These are phyloP conservation scores for Schwanniomyces pseudopolymorphus DNA, from an alignment of 805 yeast genomes.

Conservation along the genomic window DNA sequence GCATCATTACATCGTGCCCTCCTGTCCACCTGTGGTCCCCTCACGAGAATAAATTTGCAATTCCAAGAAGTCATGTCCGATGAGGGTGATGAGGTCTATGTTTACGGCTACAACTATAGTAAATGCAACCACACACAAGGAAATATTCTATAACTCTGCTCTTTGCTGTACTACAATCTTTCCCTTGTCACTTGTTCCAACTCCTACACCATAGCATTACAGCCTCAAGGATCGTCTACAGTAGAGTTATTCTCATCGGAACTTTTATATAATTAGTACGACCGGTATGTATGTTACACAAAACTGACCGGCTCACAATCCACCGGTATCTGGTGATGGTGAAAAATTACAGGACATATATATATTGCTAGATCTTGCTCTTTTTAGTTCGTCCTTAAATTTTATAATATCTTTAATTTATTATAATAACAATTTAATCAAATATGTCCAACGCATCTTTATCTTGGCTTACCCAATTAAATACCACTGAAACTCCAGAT, in stretches of 20 bases:
- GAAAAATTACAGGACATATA: neutral
- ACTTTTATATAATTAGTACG: too few species aligned
- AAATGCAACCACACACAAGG: too few species aligned
- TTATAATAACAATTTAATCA: neutral
- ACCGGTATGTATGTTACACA: constrained; percentile 2
- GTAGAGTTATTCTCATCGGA: too few species aligned
- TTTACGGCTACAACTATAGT: too few species aligned
- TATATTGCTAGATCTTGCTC: neutral
- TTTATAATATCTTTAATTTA: neutral
- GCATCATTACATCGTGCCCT: neutral
- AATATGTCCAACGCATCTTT: constrained; percentile 48
- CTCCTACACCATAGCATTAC: too few species aligned
- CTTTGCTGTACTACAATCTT: too few species aligned
- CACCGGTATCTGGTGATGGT: constrained; percentile 15
- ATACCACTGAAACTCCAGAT: constrained; percentile 73
- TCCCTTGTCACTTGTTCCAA: too few species aligned
- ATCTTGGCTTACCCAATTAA: constrained; percentile 81
- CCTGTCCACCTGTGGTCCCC: neutral
- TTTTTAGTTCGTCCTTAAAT: neutral
- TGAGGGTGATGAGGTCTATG: neutral
- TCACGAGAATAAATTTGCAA: neutral
- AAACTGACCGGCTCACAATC: constrained; percentile 26
- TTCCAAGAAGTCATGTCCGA: neutral
- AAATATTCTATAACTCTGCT: too few species aligned
- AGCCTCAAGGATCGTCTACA: too few species aligned